Evolutionary conservation across 495 filamentous ascomycete genomes (phyloP).

Genomic region (Penicillium antarcticum): DNA sequence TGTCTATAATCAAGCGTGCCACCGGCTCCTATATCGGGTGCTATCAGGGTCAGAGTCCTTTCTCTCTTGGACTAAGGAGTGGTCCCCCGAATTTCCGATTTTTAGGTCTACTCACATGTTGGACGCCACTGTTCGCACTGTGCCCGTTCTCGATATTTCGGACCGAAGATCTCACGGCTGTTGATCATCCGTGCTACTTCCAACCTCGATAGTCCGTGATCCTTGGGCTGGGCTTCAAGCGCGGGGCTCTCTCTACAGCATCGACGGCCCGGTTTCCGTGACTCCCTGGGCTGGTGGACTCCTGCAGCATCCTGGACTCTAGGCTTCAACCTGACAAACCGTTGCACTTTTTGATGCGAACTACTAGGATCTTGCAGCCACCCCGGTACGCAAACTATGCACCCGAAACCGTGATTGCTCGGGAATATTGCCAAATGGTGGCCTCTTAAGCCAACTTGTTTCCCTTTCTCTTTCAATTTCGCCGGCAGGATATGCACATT

Average conservation of each 20-base stretch:
- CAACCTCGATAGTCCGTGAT: not conserved
- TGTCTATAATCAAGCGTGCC: slow-evolving; percentile 21
- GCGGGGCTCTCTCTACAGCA: not conserved
- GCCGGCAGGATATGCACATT: slow-evolving; percentile 13
- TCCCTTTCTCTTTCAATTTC: slow-evolving; percentile 16
- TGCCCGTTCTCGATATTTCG: not conserved
- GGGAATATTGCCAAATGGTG: slow-evolving; percentile 31
- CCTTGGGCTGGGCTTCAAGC: not conserved
- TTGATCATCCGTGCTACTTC: not conserved
- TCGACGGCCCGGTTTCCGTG: slow-evolving; percentile 16
- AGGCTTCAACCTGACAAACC: slow-evolving; percentile 1
- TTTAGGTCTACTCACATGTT: not conserved
- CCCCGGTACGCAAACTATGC: slow-evolving; percentile 33
- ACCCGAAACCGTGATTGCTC: slow-evolving; percentile 23
- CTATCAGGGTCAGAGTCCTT: not conserved
- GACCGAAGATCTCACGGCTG: not conserved
- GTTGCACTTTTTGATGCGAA: slow-evolving; percentile 21
- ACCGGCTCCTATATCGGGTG: slow-evolving; percentile 15
- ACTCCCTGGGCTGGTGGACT: slow-evolving; percentile 9
- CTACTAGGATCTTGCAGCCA: slow-evolving; percentile 31
- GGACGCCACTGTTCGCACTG: not conserved
- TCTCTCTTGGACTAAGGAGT: not conserved
- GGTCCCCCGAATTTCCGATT: not conserved
- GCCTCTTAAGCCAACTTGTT: slow-evolving; percentile 20
- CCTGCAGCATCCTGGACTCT: slow-evolving; percentile 7